Percentiles rank a stretch among this genome's conserved stretches.
These are phyloP conservation scores for Pistacia vera DNA, from an alignment of 345 rosid genomes.

Conservation along the genomic window DNA sequence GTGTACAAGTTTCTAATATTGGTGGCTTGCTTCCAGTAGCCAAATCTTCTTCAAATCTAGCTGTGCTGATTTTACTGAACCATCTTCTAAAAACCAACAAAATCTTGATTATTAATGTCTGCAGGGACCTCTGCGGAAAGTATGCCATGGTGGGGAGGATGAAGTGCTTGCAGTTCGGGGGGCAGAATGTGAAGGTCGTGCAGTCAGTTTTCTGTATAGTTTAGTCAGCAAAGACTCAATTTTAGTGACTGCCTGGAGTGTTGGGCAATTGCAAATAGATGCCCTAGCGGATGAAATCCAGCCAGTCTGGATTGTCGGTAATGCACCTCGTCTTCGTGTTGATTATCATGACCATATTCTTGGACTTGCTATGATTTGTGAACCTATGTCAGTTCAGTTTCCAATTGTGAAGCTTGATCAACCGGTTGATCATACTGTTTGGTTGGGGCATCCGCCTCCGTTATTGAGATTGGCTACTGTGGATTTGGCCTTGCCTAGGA, in stretches of 20 bases:
- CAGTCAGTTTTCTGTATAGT: conserved; percentile 78
- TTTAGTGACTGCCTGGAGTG: conserved; percentile 96
- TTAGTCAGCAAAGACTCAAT: conserved; percentile 86
- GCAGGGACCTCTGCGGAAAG: conserved; percentile 85
- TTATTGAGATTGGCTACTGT: conserved; percentile 85
- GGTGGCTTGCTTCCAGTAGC: too few relatives aligned
- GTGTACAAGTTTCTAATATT: too few relatives aligned
- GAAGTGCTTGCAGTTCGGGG: conserved; percentile 55
- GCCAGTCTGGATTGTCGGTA: conserved; percentile 84
- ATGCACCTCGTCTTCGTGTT: conserved; percentile 73
- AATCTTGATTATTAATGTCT: conserved; percentile 5
- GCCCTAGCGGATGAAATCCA: conserved; percentile 98
- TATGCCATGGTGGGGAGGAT: conserved; percentile 54
- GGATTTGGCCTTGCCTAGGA: conserved; percentile 84
- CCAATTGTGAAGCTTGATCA: conserved; percentile 57
- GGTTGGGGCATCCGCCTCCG: conserved; percentile 93
- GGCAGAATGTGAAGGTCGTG: conserved; percentile 80
- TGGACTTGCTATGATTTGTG: conserved; percentile 95
- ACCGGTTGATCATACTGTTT: conserved; percentile 63
- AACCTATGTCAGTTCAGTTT: conserved; percentile 49
- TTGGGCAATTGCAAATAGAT: conserved; percentile 90
- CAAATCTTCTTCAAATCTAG: too few relatives aligned
- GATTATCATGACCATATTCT: conserved; percentile 51
- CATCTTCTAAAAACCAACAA: not conserved
- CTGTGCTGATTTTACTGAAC: too few relatives aligned